Base-by-base conservation (phyloP, 306 rosid species). In the Vigna trinervia region DNA sequence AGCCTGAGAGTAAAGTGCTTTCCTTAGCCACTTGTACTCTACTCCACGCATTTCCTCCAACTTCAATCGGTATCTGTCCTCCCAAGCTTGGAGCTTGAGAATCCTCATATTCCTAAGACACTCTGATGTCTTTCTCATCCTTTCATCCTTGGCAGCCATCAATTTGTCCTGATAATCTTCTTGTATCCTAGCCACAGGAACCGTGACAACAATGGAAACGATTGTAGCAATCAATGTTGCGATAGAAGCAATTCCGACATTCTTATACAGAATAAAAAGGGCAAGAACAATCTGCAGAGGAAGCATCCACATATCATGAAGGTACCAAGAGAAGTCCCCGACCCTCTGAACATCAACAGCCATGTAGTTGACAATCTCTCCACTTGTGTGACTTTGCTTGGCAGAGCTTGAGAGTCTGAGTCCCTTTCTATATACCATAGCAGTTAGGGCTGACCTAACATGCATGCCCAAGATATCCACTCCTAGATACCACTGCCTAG, bases 31-130 rank as follows among this genome's bases (percentile, higher is more conserved):
- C 84, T 85, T 92, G 88, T 83, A 92, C 85, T 92, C 97, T 36
- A 89, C 93, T 34, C 88, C 87, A 6, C 97, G 90, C 96, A 92
- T 92, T 65, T 92, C 96, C 87, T 92, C 96, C 80, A 92, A 85
- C 84, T 30, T 77, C 66, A 78, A 41, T 47, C 84, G 71, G 66
- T 92, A 92, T 71, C 93, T 82, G 14, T 84, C 90, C 83, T 92
- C 97, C 97, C 97, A 92, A 78, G 97, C 96, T 87, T 92, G 93
- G 81, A 92, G 86, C 86, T 90, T 92, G 58, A 92, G 94, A 83
- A 92, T 83, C 88, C 96, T 86, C 97, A 90, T 92, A 84, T 89
- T 92, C 87, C 90, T 88, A 26, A 92, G 81, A 66, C 90, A 84
- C 88, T 90, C 96, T 0, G 97, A 92, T 39, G 97, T 92, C 82